Conservation (phyloP, 2,329 filamentous ascomycete genomes). For the Colletotrichum sp. region DNA sequence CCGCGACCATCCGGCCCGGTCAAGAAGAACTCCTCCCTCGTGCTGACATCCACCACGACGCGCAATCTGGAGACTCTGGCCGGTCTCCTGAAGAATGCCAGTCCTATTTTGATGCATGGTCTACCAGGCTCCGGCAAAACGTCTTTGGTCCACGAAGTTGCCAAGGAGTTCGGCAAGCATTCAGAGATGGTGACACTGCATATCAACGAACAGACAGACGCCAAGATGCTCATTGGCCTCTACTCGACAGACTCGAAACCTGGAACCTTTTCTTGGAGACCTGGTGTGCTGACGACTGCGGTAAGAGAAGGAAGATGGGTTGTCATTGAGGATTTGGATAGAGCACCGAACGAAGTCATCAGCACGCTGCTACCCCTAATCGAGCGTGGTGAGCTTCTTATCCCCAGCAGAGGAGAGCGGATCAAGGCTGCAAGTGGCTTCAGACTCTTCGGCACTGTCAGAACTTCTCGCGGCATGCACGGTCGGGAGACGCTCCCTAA, state of each 20-base stretch:
- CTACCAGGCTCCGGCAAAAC: conserved; percentile 91
- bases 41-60: conserved; percentile 75
- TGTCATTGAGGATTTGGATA: conserved; percentile 94
- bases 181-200: conserved; percentile 90
- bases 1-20: conserved; percentile 63
- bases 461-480: conserved; percentile 74
- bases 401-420: conserved; percentile 86
- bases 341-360: conserved; percentile 92
- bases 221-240: conserved; percentile 92
- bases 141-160: conserved; percentile 80
- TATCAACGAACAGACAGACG: conserved; percentile 97
- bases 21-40: conserved; percentile 49
- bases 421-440: conserved; percentile 86
- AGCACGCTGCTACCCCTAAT: conserved; percentile 92
- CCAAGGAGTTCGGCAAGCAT: conserved; percentile 78
- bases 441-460: conserved; percentile 88
- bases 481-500: conserved; percentile 71
- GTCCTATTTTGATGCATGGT: conserved; percentile 82
- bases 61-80: conserved; percentile 76
- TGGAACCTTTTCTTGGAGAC: conserved; percentile 89
- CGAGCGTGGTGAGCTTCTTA: conserved; percentile 87
- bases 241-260: conserved; percentile 90
- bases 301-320: conserved; percentile 96
- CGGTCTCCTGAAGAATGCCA: conserved; percentile 66
- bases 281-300: conserved; percentile 91